Conservation (phyloP, 768 basidiomycete genomes). For the Chalciporus sphaerocephalus region DNA sequence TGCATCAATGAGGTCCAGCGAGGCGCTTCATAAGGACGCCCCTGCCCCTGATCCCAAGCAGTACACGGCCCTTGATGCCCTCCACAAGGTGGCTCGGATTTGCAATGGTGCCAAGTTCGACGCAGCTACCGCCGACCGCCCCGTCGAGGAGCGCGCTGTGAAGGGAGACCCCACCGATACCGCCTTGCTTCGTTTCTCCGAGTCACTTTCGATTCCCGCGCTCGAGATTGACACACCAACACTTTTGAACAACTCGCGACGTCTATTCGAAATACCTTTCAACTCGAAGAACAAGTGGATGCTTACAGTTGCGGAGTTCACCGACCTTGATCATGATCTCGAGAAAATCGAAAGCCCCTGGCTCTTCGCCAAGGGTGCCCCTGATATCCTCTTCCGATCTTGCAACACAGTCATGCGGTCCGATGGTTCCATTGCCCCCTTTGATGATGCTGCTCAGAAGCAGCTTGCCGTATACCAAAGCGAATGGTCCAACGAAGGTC, state of each 20-base stretch:
- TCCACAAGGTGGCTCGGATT: conserved; percentile 42
- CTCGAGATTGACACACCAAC: conserved; percentile 21
- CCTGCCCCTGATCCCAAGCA: conserved; percentile 7
- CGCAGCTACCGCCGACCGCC: conserved; percentile 15
- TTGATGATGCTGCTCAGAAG: conserved; percentile 21
- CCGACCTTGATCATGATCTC: conserved; percentile 11
- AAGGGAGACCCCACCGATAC: conserved; percentile 52
- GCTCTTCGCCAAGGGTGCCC: conserved; percentile 56
- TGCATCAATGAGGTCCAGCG: conserved; percentile 15
- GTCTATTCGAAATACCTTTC: conserved; percentile 39
- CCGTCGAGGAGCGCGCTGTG: conserved; percentile 31
- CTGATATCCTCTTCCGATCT: conserved; percentile 46
- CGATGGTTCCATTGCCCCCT: conserved; percentile 32
- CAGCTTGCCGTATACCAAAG: conserved; percentile 32
- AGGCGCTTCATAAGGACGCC: conserved; percentile 15
- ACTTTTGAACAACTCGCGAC: conserved; percentile 19
- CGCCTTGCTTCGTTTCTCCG: conserved; percentile 48
- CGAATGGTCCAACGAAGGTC: conserved; percentile 44
- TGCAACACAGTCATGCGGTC: conserved; percentile 35
- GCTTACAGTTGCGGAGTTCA: conserved; percentile 39
- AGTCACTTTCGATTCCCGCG: conserved; percentile 26
- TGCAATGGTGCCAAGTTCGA: conserved; percentile 57
- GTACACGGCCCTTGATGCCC: conserved; percentile 16
- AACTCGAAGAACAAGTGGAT: conserved; percentile 57
- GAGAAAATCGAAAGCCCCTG: conserved; percentile 16